Conservation (phyloP, 2,329 filamentous ascomycete genomes). For the Chaetomium sp. region DNA sequence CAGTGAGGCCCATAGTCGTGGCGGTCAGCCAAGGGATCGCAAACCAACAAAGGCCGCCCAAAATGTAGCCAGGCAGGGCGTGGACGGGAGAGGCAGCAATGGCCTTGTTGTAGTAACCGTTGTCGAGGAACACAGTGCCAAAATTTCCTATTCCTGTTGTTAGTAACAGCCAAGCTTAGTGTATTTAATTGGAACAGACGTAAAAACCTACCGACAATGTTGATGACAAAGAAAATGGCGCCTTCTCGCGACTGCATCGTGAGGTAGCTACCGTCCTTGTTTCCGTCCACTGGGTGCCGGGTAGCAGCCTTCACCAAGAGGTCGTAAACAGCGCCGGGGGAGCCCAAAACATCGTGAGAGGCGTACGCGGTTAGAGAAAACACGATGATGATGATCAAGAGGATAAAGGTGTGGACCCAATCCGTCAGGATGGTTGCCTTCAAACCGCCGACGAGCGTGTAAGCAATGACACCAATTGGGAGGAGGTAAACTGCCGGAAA, state of each 20-base stretch:
- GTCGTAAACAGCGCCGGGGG: constrained; percentile 71
- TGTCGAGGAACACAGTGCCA: constrained; percentile 77
- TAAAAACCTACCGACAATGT: constrained; percentile 38
- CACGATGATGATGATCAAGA: constrained; percentile 77
- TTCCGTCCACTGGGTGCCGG: constrained; percentile 70
- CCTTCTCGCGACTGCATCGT: constrained; percentile 80
- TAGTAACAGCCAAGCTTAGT: background rate
- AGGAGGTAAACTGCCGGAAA: constrained; percentile 57
- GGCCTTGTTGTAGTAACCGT: constrained; percentile 89
- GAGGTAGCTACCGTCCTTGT: constrained; percentile 73
- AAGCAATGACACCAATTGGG: constrained; percentile 72
- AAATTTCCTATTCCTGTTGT: constrained; percentile 49
- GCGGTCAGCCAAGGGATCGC: constrained; percentile 87
- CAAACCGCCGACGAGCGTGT: constrained; percentile 72
- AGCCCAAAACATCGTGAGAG: constrained; percentile 64
- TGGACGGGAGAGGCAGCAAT: constrained; percentile 82
- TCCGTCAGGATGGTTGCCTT: constrained; percentile 85
- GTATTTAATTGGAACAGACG: background rate
- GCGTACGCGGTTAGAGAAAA: constrained; percentile 81
- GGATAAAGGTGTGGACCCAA: constrained; percentile 78
- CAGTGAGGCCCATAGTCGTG: constrained; percentile 80
- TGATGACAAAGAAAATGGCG: constrained; percentile 86
- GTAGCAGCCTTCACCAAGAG: constrained; percentile 62
- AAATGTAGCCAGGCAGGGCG: constrained; percentile 80
- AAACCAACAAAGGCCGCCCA: constrained; percentile 84